Base-by-base conservation (phyloP, 1,284 basidiomycete genomes). In the Puccinia polysora region DNA sequence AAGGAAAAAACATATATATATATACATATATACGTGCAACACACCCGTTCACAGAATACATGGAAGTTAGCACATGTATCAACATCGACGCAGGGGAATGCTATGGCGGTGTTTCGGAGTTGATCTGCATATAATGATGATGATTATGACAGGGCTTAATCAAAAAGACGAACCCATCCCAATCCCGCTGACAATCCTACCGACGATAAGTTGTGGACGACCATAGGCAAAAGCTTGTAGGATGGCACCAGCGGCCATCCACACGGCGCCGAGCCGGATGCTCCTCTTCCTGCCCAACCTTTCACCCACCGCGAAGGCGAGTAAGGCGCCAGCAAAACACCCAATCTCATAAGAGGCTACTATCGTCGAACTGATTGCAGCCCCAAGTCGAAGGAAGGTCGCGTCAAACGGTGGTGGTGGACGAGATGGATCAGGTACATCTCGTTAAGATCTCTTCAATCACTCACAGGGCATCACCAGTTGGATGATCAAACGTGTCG, bases 271-370 rank as follows among this genome's bases (percentile, higher is more conserved):
- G 53, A 79, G 53, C n/a, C 74, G 53, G 52, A 79, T 78, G 0
- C 75, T 75, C 43, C 59, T 75, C 47, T 75, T 74, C 55, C 79
- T 74, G 25, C 79, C 79, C 4, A 80, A 65, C 8, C 53, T 53
- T 50, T 80, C 78, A 6, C 79, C 79, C n/a, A 80, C 72, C 7
- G 76, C 72, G 18, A 78, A 76, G 12, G 76, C 75, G 15, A 77
- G 69, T 28, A 79, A 50, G 5, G 78, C 68, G 12, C 79, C 79
- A 6, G 75, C 73, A 62, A 74, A 77, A 56, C 76, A 77, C 7
- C 79, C 79, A 60, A 79, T 76, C 65, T 80, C 78, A 73, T 79
- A 79, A 49, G 78, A 79, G 53, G 78, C 77, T 40, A 80, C 78
- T 65, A 80, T 78, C 1, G 77, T 78, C 3, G 77, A 75, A 30